phyloP scores from a whole-genome alignment of 768 basidiomycete genomes.

The Naganishia vaughanmartiniae region DNA sequence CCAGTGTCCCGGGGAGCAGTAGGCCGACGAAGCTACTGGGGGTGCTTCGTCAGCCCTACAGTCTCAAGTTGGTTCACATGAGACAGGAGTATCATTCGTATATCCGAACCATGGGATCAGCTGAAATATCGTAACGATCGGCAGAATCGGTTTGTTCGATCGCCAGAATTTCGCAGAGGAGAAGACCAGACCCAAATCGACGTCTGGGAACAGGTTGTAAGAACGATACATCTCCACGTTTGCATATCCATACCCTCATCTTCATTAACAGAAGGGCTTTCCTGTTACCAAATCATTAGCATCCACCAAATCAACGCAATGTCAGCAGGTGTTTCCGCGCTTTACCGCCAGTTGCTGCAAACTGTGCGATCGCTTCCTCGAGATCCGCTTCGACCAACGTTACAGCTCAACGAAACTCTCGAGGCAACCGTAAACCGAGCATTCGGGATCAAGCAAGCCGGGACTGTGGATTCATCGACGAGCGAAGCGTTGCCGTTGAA shows the following conservation, averaged over 20 bases:
- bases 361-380: constrained; percentile 43
- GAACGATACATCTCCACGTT: too few relatives aligned
- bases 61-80: too few relatives aligned
- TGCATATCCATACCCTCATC: too few relatives aligned
- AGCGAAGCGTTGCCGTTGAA: constrained; percentile 24
- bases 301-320: background rate
- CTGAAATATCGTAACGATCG: background rate
- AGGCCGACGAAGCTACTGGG: too few relatives aligned
- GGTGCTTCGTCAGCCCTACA: too few relatives aligned
- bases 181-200: background rate
- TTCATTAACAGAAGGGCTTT: too few relatives aligned
- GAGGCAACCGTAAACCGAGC: constrained; percentile 38
- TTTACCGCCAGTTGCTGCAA: constrained; percentile 37
- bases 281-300: background rate
- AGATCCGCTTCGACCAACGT: constrained; percentile 41
- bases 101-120: background rate
- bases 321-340: constrained; percentile 16
- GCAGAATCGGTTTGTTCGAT: background rate
- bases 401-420: constrained; percentile 45
- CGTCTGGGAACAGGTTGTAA: too few relatives aligned
- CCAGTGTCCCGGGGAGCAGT: too few relatives aligned
- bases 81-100: too few relatives aligned
- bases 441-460: constrained; percentile 23
- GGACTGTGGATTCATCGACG: background rate
- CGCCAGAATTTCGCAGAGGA: background rate